Percentiles rank a stretch among this genome's conserved stretches.
Evolutionary conservation across 192 early-diverging fungal species (phyloP).

Genomic region (Coemansia sp.): DNA sequence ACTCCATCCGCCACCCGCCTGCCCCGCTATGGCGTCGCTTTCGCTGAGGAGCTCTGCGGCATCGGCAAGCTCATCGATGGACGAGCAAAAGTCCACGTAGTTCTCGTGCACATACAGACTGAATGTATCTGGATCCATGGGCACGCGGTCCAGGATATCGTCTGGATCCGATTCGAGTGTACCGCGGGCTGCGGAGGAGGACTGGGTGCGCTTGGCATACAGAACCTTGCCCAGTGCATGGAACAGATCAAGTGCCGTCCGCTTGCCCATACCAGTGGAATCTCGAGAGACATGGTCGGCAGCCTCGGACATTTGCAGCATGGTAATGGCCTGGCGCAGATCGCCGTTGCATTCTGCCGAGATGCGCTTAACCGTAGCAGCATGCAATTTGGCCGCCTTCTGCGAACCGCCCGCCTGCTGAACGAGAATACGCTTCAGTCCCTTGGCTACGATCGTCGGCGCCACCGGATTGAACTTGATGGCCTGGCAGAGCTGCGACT

Average conservation of each 20-base stretch:
- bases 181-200: background rate
- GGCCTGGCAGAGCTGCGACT: constrained; percentile 32
- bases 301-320: constrained; percentile 51
- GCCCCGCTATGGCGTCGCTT: constrained; percentile 37
- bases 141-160: constrained; percentile 53
- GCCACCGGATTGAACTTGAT: constrained; percentile 64
- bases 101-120: constrained; percentile 63
- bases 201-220: constrained; percentile 56
- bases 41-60: constrained; percentile 57
- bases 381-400: constrained; percentile 1
- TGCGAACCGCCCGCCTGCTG: constrained; percentile 12
- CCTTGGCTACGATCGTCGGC: constrained; percentile 62
- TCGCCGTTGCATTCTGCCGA: constrained; percentile 59
- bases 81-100: constrained; percentile 52
- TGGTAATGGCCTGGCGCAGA: constrained; percentile 59
- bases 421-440: constrained; percentile 52
- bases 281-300: background rate
- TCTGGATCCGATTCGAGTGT: constrained; percentile 38
- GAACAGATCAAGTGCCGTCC: constrained; percentile 56
- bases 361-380: constrained; percentile 37
- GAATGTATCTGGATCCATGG: constrained; percentile 58
- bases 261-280: constrained; percentile 11
- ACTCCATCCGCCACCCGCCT: background rate
- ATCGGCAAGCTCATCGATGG: constrained; percentile 52
- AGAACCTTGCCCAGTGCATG: constrained; percentile 66